Percentiles rank a stretch among this genome's conserved stretches.
phyloP scores from a whole-genome alignment of 1,139 yeast genomes.

The Pichia sp. region DNA sequence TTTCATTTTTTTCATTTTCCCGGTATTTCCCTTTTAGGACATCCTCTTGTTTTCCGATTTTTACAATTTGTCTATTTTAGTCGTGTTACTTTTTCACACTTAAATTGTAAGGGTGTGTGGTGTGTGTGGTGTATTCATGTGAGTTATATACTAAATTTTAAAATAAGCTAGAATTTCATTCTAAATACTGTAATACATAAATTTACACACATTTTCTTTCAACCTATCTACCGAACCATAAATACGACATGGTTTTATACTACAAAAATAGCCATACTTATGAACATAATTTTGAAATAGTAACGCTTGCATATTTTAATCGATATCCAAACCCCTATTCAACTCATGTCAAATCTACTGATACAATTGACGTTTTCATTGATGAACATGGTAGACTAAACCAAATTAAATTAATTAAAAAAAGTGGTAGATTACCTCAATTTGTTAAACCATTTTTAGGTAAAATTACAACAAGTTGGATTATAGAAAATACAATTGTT shows the following conservation, averaged over 20 bases:
- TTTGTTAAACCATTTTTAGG: constrained; percentile 80
- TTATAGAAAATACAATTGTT: constrained; percentile 72
- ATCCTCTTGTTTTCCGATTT: too few relatives aligned
- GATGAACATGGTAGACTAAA: constrained; percentile 61
- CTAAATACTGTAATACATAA: too few relatives aligned
- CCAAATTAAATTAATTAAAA: constrained; percentile 69
- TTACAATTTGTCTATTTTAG: too few relatives aligned
- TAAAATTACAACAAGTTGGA: constrained; percentile 68
- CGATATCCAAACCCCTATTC: constrained; percentile 90
- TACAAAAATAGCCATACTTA: constrained; percentile 51
- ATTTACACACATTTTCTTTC: too few relatives aligned
- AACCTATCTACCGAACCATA: too few relatives aligned
- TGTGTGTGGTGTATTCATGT: too few relatives aligned
- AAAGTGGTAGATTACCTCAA: constrained; percentile 73
- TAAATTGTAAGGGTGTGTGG: too few relatives aligned
- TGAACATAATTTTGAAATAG: constrained; percentile 64
- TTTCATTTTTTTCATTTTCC: too few relatives aligned
- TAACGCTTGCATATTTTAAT: constrained; percentile 73
- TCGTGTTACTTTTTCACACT: too few relatives aligned
- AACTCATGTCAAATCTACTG: constrained; percentile 80
- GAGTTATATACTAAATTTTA: too few relatives aligned
- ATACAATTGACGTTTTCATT: constrained; percentile 57
- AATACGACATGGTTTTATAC: constrained; percentile 55
- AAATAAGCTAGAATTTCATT: too few relatives aligned
- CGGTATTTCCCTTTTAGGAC: too few relatives aligned